Base-by-base conservation (phyloP, 2,329 filamentous ascomycete species). In the Pochonia chlamydosporia region DNA sequence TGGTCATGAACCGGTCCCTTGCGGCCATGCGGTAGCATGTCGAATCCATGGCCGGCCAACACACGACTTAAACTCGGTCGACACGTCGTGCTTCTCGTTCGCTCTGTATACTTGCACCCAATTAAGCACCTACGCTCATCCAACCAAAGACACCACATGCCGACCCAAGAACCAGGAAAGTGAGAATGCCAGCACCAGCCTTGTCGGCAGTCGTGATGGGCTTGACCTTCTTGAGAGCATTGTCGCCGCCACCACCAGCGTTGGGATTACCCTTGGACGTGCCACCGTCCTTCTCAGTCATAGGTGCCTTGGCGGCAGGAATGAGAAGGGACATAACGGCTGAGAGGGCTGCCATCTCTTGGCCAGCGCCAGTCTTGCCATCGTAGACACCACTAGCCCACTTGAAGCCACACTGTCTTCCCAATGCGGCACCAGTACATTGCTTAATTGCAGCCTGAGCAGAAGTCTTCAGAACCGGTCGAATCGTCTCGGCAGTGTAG, bases 271-370 rank as follows among this genome's bases (percentile, higher is more conserved):
- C 72, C 52, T 61, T 57, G 39, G 71, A 74, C 1, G 70, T 81
- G 46, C 80, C 81, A 43, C 79, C 80, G 2, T 68, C 70, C 9
- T 61, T 53, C 2, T 69, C 70, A 0, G 75, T 76, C 14, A 72
- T 63, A 0, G 75, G 73, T 2, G 61, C 52, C 20, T 67, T 61
- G 2, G 67, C 65, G 4, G 61, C 53, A 24, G 63, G 59, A 39
- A 78, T 68, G 39, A 83, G 63, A 4, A 76, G 73, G 1, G 73
- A 73, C 5, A 74, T 73, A 16, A 82, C 71, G 3, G 81, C 73
- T 23, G 74, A 73, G 13, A 83, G 63, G 0, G 75, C 79, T 46
- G 74, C 75, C 71, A 84, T 80, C 56, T 79, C 70, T 61, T 84
- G 78, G 8, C 81, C 78, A 44, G 80, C 76, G 26, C 79, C 78